Conservation (phyloP, 2,329 filamentous ascomycete genomes). For the Allantophomopsis lycopodina region DNA sequence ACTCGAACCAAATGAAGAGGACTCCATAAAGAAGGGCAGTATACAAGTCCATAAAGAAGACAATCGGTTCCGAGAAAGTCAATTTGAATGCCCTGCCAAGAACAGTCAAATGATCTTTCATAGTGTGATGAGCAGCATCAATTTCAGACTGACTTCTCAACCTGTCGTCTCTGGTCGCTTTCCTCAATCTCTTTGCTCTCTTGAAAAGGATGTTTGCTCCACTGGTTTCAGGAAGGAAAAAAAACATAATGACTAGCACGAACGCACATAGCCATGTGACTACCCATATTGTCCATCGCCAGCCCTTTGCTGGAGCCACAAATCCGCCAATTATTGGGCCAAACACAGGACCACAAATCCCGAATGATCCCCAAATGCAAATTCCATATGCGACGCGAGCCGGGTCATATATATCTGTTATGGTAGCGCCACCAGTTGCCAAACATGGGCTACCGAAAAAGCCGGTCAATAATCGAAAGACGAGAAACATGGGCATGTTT, state of each 20-base stretch:
- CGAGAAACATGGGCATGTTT: conserved; percentile 46
- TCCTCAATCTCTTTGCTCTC: conserved; percentile 41
- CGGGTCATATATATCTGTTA: conserved; percentile 34
- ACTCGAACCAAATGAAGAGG: conserved; percentile 48
- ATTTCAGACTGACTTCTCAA: conserved; percentile 50
- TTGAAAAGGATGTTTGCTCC: conserved; percentile 40
- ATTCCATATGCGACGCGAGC: conserved; percentile 39
- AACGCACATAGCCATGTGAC: conserved; percentile 44
- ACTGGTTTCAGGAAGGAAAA: conserved; percentile 48
- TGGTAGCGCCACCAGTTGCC: conserved; percentile 36
- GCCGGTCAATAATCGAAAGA: conserved; percentile 45
- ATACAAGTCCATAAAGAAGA: conserved; percentile 46
- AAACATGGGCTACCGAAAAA: conserved; percentile 51
- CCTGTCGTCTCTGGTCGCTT: conserved; percentile 34
- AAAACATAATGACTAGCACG: conserved; percentile 39
- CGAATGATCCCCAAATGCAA: conserved; percentile 37
- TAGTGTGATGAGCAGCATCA: conserved; percentile 33
- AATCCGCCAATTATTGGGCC: conserved; percentile 46
- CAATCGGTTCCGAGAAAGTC: conserved; percentile 42
- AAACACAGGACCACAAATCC: conserved; percentile 31
- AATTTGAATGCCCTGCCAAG: conserved; percentile 33
- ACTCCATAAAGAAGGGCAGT: conserved; percentile 44
- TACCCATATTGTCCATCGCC: conserved; percentile 49
- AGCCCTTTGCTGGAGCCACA: conserved; percentile 35
- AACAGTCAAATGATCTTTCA: conserved; percentile 31